Conservation (phyloP, 768 basidiomycete species). For the Lentinula sp. region DNA sequence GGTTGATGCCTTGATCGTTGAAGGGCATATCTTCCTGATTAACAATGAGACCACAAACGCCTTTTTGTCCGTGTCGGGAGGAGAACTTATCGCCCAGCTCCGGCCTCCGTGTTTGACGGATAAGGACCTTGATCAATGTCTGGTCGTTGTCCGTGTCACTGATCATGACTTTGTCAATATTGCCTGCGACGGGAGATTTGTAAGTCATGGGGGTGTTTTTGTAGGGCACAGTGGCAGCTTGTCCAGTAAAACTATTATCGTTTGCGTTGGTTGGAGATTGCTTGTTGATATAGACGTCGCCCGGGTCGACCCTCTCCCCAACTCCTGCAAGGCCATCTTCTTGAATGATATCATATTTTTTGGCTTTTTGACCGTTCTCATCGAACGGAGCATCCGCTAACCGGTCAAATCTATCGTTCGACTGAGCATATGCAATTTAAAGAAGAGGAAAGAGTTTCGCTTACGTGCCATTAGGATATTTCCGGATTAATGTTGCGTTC, state of each 20-base stretch:
- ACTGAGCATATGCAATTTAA: neutral
- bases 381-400: constrained; percentile 88
- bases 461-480: constrained; percentile 96
- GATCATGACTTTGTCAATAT: constrained; percentile 97
- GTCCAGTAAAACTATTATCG: constrained; percentile 82
- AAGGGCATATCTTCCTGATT: constrained; percentile 99
- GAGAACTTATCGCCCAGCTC: constrained; percentile 99
- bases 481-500: constrained; percentile 88
- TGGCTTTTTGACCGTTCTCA: constrained; percentile 71
- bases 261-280: constrained; percentile 94
- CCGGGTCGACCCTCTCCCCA: constrained; percentile 89
- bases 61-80: constrained; percentile 96
- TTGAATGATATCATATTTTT: constrained; percentile 89
- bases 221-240: constrained; percentile 79
- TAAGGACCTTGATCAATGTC: constrained; percentile 93
- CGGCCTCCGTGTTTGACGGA: constrained; percentile 93
- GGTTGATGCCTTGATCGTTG: constrained; percentile 94
- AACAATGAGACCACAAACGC: constrained; percentile 97
- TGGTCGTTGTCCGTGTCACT: constrained; percentile 97
- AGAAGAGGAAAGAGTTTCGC: constrained; percentile 26
- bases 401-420: constrained; percentile 66
- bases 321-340: constrained; percentile 91
- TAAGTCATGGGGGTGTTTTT: constrained; percentile 90
- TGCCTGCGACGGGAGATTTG: constrained; percentile 88
- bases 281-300: constrained; percentile 95